Base-by-base conservation (phyloP, 352 stramenopile species). In the Phytophthora fragariae region DNA sequence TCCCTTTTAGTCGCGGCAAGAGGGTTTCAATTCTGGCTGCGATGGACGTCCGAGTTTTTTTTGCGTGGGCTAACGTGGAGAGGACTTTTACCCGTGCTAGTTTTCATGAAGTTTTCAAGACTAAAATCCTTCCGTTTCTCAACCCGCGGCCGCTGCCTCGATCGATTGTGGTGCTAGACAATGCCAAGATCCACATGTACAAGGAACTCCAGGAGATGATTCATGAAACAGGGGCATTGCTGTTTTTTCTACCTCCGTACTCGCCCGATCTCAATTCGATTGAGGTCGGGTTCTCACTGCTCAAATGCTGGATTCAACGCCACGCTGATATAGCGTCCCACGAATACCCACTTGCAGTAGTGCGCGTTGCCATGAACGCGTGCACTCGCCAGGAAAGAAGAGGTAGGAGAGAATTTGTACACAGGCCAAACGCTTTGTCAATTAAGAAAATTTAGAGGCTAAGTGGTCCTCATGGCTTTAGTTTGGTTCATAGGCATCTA, bases 21-120 rank as follows among this genome's bases (percentile, higher is more conserved):
- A 10, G 35, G 12, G 35, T 44, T 1, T 14, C 35, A 10, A 44
- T 44, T 44, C 27, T 75, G 7, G 62, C 66, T 4, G 63, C 72
- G 3, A 69, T 68, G 24, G 68, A 73, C 19, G 59, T 58, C 1
- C 8, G 57, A 4, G 56, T 14, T 2, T 72, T 68, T 52, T 64
- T 75, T 53, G 19, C 31, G 5, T 75, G 56, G 61, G 57, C 39
- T 17, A 64, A 21, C 3, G 33, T 61, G 6, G 57, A 62, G 2
- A 54, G 31, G 0, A 79, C 67, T 2, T 75, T 79, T 27, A 97
- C 89, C 64, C 93, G 97, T 72, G 85, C 88, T 62, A 77, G 89
- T 5, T 90, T 98, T 29, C 93, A 98, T 65, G 62, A 86, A 27
- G 80, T 88, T n/a, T 98, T 98, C 65, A 80, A 56, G 12, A 37